These are phyloP conservation scores for Entomortierella chlamydospora DNA, from an alignment of 192 early-diverging fungal species.

Conservation along the genomic window DNA sequence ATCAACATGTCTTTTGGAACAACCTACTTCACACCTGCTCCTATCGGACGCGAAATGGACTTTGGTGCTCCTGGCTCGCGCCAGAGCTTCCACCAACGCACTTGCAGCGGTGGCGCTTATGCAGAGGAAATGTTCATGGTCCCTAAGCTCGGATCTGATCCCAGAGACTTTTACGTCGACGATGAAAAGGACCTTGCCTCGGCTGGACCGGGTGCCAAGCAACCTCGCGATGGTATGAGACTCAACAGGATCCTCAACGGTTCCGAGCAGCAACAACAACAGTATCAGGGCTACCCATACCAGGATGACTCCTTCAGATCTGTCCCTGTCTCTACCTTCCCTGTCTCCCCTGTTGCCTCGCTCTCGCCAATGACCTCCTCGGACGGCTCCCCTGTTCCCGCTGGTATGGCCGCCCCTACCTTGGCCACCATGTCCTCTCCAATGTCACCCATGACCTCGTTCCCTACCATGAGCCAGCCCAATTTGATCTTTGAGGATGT, in stretches of 20 bases:
- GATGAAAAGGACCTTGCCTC: conserved; percentile 37
- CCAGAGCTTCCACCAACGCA: conserved; percentile 22
- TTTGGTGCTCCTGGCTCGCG: conserved; percentile 20
- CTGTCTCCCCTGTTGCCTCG: conserved; percentile 32
- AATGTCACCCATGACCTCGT: conserved; percentile 44
- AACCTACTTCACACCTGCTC: conserved; percentile 34
- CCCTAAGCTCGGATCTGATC: conserved; percentile 44
- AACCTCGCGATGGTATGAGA: conserved; percentile 48
- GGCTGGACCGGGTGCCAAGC: conserved; percentile 47
- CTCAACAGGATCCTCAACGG: conserved; percentile 52
- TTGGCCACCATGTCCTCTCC: conserved; percentile 49
- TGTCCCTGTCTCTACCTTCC: conserved; percentile 41
- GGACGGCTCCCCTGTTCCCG: conserved; percentile 40
- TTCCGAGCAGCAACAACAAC: conserved; percentile 26
- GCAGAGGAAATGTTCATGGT: conserved; percentile 44
- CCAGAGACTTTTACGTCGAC: conserved; percentile 44
- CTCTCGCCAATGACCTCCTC: conserved; percentile 27
- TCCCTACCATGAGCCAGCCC: conserved; percentile 47
- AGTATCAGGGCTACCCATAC: conserved; percentile 28
- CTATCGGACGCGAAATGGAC: conserved; percentile 27
- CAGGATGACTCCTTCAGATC: conserved; percentile 30
- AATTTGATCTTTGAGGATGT: conserved; percentile 47
- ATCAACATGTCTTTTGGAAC: conserved; percentile 40
- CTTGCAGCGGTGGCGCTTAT: conserved; percentile 22
- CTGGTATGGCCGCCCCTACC: conserved; percentile 34